Evolutionary conservation across 176 grass and related monocot genomes (phyloP).

Genomic region (Oryza officinalis): DNA sequence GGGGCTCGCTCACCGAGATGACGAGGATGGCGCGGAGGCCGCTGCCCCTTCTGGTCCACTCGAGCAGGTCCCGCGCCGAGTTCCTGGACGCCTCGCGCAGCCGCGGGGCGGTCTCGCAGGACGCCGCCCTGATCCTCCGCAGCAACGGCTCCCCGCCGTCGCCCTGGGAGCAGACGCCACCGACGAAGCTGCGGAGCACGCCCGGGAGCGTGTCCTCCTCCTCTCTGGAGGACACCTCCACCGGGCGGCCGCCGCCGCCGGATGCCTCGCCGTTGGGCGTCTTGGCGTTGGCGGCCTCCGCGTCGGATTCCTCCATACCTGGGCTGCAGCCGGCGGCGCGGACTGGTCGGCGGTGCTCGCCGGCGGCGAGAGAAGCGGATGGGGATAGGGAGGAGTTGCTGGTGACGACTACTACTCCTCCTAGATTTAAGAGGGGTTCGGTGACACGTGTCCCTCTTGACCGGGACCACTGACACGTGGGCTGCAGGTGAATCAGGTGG

Average conservation of each 20-base stretch:
- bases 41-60: conserved; percentile 75
- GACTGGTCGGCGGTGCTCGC: neutral
- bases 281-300: neutral
- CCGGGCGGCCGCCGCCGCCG: conserved; percentile 5
- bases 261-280: conserved; percentile 32
- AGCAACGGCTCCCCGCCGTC: conserved; percentile 52
- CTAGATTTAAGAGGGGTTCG: neutral
- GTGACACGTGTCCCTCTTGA: conserved; percentile 4
- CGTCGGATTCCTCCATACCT: conserved; percentile 30
- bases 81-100: conserved; percentile 67
- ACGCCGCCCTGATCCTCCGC: conserved; percentile 47
- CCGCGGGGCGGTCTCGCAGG: conserved; percentile 51
- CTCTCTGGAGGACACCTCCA: conserved; percentile 31
- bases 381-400: neutral
- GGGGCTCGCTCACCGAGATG: conserved; percentile 66
- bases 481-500: neutral
- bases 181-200: conserved; percentile 69
- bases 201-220: conserved; percentile 49
- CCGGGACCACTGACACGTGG: neutral
- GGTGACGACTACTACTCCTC: neutral
- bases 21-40: conserved; percentile 79
- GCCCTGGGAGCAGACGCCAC: conserved; percentile 31
- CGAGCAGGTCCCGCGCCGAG: conserved; percentile 60
- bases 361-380: neutral
- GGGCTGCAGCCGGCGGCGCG: neutral